Evolutionary conservation across 177 flowering plant genomes (phyloP).

Genomic region (Vitis hybrid): DNA sequence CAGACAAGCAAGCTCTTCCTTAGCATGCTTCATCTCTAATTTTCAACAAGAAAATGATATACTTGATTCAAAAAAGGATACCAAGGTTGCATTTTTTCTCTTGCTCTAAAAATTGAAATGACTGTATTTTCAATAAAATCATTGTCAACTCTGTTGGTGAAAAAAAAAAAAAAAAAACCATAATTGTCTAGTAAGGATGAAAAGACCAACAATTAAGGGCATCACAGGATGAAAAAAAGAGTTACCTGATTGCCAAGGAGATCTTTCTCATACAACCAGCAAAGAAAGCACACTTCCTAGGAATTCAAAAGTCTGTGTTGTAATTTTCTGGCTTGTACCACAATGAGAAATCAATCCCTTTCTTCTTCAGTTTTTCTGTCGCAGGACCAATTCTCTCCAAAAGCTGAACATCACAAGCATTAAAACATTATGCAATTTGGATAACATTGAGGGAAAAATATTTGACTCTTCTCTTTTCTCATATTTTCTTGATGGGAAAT

Average conservation of each 20-base stretch:
- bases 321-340: constrained; percentile 95
- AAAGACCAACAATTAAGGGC: background rate
- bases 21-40: too few relatives aligned
- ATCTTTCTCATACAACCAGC: background rate
- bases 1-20: too few relatives aligned
- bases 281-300: background rate
- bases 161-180: too few relatives aligned
- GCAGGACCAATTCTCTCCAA: constrained; percentile 80
- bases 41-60: too few relatives aligned
- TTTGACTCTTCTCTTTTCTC: background rate
- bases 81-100: too few relatives aligned
- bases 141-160: too few relatives aligned
- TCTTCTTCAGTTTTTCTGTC: constrained; percentile 73
- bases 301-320: constrained; percentile 51
- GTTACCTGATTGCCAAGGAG: constrained; percentile 5
- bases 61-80: too few relatives aligned
- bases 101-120: too few relatives aligned
- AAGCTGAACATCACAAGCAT: constrained; percentile 42
- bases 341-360: constrained; percentile 74
- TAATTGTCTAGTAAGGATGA: too few relatives aligned
- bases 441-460: background rate
- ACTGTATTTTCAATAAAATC: too few relatives aligned
- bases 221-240: background rate
- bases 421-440: background rate
- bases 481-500: background rate